Conservation (phyloP, 306 rosid species). For the Macrotyloma uniflorum region DNA sequence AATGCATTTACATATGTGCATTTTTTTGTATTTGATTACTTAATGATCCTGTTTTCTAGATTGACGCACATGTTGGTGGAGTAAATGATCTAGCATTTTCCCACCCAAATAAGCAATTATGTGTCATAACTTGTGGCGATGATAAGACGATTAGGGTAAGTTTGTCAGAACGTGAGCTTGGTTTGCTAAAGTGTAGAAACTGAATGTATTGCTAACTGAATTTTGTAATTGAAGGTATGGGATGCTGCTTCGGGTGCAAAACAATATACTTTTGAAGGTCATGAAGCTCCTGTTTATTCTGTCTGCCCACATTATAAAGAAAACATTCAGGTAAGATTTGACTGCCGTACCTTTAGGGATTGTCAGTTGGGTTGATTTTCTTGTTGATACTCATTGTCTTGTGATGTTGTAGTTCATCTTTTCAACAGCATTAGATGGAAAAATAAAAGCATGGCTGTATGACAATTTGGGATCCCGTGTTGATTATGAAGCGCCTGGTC, state of each 20-base stretch:
- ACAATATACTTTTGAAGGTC: conserved; percentile 87
- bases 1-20: background rate
- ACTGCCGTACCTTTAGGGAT: conserved; percentile 2
- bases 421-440: conserved; percentile 95
- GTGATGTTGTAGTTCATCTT: conserved; percentile 78
- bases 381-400: conserved; percentile 5
- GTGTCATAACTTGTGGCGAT: conserved; percentile 97
- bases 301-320: conserved; percentile 95
- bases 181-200: conserved; percentile 30
- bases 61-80: conserved; percentile 97
- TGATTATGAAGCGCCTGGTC: conserved; percentile 97
- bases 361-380: conserved; percentile 11
- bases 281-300: conserved; percentile 91
- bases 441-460: conserved; percentile 97
- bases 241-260: conserved; percentile 81
- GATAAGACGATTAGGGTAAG: conserved; percentile 94
- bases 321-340: conserved; percentile 69
- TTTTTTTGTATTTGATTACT: background rate
- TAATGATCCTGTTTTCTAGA: conserved; percentile 51
- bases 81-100: conserved; percentile 97
- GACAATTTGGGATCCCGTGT: conserved; percentile 94
- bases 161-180: conserved; percentile 31
- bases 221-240: conserved; percentile 73
- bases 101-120: conserved; percentile 92
- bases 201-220: conserved; percentile 31